Conservation (phyloP, 164 flowering plant genomes). For the Vitis rotundifolia region DNA sequence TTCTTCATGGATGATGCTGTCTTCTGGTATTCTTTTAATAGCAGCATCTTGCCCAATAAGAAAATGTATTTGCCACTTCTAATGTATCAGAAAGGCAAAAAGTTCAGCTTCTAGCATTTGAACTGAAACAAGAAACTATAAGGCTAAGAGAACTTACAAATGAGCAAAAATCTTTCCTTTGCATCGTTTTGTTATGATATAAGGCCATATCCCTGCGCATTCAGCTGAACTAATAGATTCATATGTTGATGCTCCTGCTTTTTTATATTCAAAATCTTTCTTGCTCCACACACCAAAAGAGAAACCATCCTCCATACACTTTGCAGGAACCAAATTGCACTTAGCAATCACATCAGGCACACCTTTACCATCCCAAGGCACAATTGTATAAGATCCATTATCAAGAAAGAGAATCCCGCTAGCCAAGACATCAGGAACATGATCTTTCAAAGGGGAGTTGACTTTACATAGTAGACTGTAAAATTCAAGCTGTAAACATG, state of each 20-base stretch:
- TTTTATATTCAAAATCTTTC: constrained; percentile 51
- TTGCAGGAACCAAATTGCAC: constrained; percentile 30
- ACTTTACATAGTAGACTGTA: constrained; percentile 46
- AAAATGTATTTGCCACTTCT: not conserved
- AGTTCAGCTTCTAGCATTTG: not conserved
- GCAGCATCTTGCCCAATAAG: too few species aligned
- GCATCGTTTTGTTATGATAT: constrained; percentile 76
- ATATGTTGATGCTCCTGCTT: constrained; percentile 35
- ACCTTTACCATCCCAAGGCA: constrained; percentile 82
- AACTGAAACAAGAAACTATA: constrained; percentile 7
- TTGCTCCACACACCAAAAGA: constrained; percentile 85
- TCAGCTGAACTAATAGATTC: constrained; percentile 31
- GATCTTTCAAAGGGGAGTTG: constrained; percentile 62
- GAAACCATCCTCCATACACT: constrained; percentile 31
- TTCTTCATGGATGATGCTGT: too few species aligned
- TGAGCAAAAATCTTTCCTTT: constrained; percentile 78
- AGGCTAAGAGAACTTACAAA: constrained; percentile 54
- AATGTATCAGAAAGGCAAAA: constrained; percentile 1
- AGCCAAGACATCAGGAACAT: constrained; percentile 73
- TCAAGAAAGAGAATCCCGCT: constrained; percentile 72
- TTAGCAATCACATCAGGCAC: constrained; percentile 62
- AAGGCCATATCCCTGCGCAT: constrained; percentile 65
- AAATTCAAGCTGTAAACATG: constrained; percentile 78
- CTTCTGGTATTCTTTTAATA: too few species aligned
- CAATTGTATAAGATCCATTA: constrained; percentile 52